Conservation (phyloP, 2,329 filamentous ascomycete species). For the Herpotrichia juniperi region DNA sequence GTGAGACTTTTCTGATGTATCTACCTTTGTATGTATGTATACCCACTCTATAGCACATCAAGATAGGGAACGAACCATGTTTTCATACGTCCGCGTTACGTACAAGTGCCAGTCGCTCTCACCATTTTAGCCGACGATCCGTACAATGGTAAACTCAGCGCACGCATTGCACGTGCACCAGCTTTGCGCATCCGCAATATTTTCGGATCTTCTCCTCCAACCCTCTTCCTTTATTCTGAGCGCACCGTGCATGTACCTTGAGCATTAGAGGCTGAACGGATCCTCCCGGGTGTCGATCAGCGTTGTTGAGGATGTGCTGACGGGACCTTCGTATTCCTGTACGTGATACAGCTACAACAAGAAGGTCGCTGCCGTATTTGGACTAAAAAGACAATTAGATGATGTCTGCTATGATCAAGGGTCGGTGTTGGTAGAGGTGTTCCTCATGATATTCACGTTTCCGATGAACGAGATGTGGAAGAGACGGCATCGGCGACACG, state of each 20-base stretch:
- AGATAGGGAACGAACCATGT: not conserved
- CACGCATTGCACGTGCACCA: too few species aligned
- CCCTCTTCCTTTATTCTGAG: not conserved
- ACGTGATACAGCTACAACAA: too few species aligned
- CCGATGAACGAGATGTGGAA: too few species aligned
- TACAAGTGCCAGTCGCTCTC: too few species aligned
- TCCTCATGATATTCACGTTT: too few species aligned
- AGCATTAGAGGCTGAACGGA: not conserved
- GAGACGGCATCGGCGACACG: too few species aligned
- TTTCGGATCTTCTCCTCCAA: too few species aligned
- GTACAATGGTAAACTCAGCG: too few species aligned
- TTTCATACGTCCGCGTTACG: not conserved
- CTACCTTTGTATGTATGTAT: not conserved
- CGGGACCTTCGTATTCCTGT: not conserved
- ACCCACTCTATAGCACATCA: not conserved
- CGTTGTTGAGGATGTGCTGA: not conserved
- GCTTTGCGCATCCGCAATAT: too few species aligned
- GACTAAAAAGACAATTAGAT: not conserved
- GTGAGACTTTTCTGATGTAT: not conserved
- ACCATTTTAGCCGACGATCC: too few species aligned
- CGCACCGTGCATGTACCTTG: too few species aligned
- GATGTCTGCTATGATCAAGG: not conserved
- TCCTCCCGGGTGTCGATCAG: not conserved
- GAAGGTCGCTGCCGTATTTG: not conserved
- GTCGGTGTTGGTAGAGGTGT: not conserved